Evolutionary conservation across 1,284 basidiomycete species (phyloP).

Genomic region (Melampsora larici-populina): DNA sequence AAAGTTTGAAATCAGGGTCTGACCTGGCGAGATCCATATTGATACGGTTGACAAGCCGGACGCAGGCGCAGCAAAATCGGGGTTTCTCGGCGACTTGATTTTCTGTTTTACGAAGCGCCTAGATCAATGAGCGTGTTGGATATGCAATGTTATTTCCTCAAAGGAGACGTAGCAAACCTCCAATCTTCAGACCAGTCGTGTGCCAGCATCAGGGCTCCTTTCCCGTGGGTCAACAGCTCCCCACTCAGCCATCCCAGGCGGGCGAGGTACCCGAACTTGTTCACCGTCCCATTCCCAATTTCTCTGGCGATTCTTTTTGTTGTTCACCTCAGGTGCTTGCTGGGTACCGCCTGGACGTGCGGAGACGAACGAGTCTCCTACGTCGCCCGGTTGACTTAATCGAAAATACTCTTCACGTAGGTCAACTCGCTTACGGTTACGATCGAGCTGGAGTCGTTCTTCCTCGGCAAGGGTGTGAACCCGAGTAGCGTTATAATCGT

Average conservation of each 20-base stretch:
- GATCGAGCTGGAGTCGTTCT: conserved; percentile 51
- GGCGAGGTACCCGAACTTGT: conserved; percentile 35
- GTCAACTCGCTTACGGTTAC: conserved; percentile 51
- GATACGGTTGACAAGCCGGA: no score
- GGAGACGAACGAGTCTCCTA: background rate
- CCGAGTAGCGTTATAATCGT: conserved; percentile 52
- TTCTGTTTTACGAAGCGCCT: no score
- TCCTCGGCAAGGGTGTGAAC: conserved; percentile 50
- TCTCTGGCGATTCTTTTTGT: conserved; percentile 1
- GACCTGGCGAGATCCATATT: no score
- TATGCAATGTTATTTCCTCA: no score
- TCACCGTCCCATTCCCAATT: conserved; percentile 43
- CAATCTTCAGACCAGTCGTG: conserved; percentile 13
- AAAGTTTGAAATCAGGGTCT: no score
- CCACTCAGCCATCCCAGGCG: conserved; percentile 31
- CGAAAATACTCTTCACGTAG: conserved; percentile 53
- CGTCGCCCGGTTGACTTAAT: conserved; percentile 15
- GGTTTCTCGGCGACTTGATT: no score
- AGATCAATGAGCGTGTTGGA: no score
- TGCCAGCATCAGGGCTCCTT: conserved; percentile 19
- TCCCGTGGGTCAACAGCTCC: conserved; percentile 23
- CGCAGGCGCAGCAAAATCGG: no score
- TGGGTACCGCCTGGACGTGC: background rate
- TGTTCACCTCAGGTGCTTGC: background rate
- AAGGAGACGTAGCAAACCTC: no score